Base-by-base conservation (phyloP, 345 rosid species). In the Populus tremula region DNA sequence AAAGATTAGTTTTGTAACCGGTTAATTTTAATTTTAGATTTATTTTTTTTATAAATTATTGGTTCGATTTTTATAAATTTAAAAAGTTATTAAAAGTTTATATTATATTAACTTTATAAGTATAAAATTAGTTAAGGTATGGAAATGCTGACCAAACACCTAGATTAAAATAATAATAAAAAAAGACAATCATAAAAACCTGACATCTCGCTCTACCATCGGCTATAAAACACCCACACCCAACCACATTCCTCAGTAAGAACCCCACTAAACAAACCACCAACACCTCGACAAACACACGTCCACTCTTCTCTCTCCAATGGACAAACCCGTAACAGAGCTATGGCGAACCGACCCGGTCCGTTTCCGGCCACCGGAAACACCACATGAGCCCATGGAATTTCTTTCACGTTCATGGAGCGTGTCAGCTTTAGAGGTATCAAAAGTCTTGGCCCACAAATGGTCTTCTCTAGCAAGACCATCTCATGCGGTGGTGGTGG, bases 351-450 rank as follows among this genome's bases (percentile, higher is more conserved):
- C 87, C 69, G 96, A 91, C 82, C 81, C 87, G 74, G 79, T 77
- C 36, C 65, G 25, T 47, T 92, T 84, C 91, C 81, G 94, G 31
- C 97, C 91, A 23, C 99, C 98, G 80, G 97, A 96, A 81, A 91
- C 97, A 0, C 97, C 97, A 8, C 82, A 82, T 1, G 98, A 94
- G 70, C 93, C 99, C 33, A 96, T 94, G 99, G 99, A 96, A 88
- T 96, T 94, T 76, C 83, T 96, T 9, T 89, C 99, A 39, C 94
- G 98, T 9, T 92, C 99, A 4, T 96, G 99, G 98, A 96, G 98
- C 72, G 82, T 91, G 36, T 96, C 99, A 5, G 97, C 99, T 14
- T 83, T 84, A 5, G 95, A 93, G 76, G 93, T 96, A 73, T 91
- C 97, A 2, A 91, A 88, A 69, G 97, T 91, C 36, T 81, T 94